These are phyloP conservation scores for Basidiobolus heterosporus DNA, from an alignment of 371 early-diverging fungal genomes.

Conservation along the genomic window DNA sequence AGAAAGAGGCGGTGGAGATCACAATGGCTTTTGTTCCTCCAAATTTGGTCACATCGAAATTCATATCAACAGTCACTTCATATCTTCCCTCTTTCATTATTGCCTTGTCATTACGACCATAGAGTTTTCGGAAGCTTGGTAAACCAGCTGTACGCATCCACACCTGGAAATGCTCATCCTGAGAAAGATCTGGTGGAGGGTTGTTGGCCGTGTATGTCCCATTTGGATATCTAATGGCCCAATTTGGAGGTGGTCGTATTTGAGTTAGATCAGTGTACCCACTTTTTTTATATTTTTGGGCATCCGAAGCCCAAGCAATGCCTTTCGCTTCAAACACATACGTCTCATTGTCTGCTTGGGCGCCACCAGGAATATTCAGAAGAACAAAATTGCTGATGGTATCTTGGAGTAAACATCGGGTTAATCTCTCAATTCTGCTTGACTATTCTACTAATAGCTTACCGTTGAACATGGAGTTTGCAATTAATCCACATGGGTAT, in stretches of 20 bases:
- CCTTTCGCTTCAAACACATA: conserved; percentile 37
- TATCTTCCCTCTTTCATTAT: conserved; percentile 39
- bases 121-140: conserved; percentile 92
- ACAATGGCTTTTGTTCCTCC: conserved; percentile 86
- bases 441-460: conserved; percentile 11
- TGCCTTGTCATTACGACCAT: conserved; percentile 53
- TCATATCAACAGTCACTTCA: conserved; percentile 32
- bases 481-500: conserved; percentile 97
- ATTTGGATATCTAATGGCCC: conserved; percentile 38
- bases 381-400: conserved; percentile 10
- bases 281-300: conserved; percentile 43
- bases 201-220: conserved; percentile 32
- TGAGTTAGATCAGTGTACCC: conserved; percentile 23
- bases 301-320: conserved; percentile 85
- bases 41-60: conserved; percentile 43
- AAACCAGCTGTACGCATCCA: conserved; percentile 97
- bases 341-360: conserved; percentile 5
- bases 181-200: conserved; percentile 48
- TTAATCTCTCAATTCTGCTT: too few relatives aligned
- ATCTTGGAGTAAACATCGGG: conserved; percentile 10
- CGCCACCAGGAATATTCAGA: conserved; percentile 4
- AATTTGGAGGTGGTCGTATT: conserved; percentile 66
- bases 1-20: conserved; percentile 70
- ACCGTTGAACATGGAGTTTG: conserved; percentile 91
- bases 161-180: conserved; percentile 81